These are phyloP conservation scores for Penstemon davidsonii DNA, from an alignment of 257 asterid species.

Conservation along the genomic window DNA sequence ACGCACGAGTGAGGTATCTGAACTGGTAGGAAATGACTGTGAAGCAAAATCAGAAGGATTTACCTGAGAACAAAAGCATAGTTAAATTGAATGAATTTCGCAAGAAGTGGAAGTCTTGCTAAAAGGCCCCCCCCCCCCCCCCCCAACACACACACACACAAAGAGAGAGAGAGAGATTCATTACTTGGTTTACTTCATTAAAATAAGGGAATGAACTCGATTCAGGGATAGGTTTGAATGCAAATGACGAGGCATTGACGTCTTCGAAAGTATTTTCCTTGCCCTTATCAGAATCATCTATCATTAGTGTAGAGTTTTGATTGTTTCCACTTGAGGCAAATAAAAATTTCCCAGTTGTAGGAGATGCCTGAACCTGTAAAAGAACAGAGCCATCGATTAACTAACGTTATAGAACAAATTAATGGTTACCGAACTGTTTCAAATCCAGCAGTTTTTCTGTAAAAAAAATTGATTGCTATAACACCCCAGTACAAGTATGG, in stretches of 20 bases:
- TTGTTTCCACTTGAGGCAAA: conserved; percentile 37
- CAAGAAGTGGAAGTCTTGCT: too few species aligned
- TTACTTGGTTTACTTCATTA: conserved; percentile 50
- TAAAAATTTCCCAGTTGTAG: conserved; percentile 74
- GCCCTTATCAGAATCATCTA: conserved; percentile 44
- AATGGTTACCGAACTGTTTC: background rate
- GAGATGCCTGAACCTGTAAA: conserved; percentile 53
- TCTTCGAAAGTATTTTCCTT: conserved; percentile 52
- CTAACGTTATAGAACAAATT: background rate
- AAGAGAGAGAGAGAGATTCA: conserved; percentile 14
- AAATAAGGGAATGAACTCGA: conserved; percentile 48
- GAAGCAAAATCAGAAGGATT: conserved; percentile 38
- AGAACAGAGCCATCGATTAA: conserved; percentile 13
- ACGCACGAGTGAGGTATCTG: conserved; percentile 34
- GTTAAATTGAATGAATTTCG: conserved; percentile 13
- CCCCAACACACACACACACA: background rate
- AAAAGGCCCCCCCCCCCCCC: background rate
- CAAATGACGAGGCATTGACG: conserved; percentile 56
- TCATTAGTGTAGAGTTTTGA: conserved; percentile 34
- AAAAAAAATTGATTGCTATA: background rate
- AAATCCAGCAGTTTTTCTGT: too few species aligned
- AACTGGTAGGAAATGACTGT: conserved; percentile 44
- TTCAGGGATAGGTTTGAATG: conserved; percentile 55
- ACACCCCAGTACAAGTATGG: background rate
- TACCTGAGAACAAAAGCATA: conserved; percentile 31